phyloP scores from a whole-genome alignment of 2,329 filamentous ascomycete species.

The Teratosphaeria destructans region DNA sequence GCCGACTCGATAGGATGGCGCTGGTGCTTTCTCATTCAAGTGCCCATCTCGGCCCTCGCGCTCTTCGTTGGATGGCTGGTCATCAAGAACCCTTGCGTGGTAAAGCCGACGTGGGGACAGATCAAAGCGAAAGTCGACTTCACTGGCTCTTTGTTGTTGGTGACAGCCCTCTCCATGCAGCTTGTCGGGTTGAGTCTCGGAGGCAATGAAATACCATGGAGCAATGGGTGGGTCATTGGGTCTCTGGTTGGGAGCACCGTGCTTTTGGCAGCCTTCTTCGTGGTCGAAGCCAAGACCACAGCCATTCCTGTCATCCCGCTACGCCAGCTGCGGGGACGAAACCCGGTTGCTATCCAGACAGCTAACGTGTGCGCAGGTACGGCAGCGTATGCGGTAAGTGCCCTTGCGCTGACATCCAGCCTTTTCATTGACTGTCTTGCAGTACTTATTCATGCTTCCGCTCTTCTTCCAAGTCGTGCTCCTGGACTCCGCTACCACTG shows the following conservation, averaged over 20 bases:
- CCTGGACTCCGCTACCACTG: slow-evolving; percentile 39
- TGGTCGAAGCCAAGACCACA: slow-evolving; percentile 31
- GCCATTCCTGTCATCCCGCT: slow-evolving; percentile 36
- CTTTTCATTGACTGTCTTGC: neutral
- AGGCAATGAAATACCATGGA: slow-evolving; percentile 38
- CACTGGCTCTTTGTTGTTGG: slow-evolving; percentile 45
- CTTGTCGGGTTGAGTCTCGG: slow-evolving; percentile 36
- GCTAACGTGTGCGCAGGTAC: slow-evolving; percentile 52
- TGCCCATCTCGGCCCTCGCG: slow-evolving; percentile 48
- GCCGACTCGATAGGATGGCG: slow-evolving; percentile 37
- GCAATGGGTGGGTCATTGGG: slow-evolving; percentile 30
- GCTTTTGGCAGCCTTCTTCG: slow-evolving; percentile 29
- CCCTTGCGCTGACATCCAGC: neutral
- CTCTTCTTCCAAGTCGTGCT: slow-evolving; percentile 58
- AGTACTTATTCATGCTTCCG: slow-evolving; percentile 39
- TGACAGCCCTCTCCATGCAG: slow-evolving; percentile 48
- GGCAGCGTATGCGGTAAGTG: slow-evolving; percentile 50
- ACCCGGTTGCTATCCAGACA: slow-evolving; percentile 46
- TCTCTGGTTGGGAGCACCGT: slow-evolving; percentile 30
- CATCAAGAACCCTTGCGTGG: slow-evolving; percentile 36
- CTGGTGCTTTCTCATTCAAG: slow-evolving; percentile 50
- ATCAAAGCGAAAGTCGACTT: slow-evolving; percentile 50
- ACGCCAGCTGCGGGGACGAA: slow-evolving; percentile 44
- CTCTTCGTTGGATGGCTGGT: slow-evolving; percentile 45
- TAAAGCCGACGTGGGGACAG: slow-evolving; percentile 19